These are phyloP conservation scores for Orbilia oligospora DNA, from an alignment of 2,329 filamentous ascomycete genomes.

Conservation along the genomic window DNA sequence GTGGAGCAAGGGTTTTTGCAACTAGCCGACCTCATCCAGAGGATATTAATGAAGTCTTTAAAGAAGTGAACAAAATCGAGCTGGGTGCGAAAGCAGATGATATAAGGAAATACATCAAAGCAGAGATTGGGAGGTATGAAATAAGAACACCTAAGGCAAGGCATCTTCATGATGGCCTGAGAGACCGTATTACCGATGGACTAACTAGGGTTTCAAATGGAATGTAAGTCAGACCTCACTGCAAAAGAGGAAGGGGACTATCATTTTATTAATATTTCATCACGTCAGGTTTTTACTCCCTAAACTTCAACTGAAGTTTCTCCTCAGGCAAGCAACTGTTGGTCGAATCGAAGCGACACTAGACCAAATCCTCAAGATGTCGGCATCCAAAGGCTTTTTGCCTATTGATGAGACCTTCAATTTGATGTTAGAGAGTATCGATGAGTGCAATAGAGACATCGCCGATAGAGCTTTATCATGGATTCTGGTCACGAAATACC, in stretches of 20 bases:
- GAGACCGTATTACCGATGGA: not conserved
- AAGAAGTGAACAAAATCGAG: slow-evolving; percentile 10
- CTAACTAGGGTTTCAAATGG: slow-evolving; percentile 15
- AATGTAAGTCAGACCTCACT: slow-evolving; percentile 10
- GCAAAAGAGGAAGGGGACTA: not conserved
- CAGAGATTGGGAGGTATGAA: slow-evolving; percentile 2
- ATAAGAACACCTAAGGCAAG: not conserved
- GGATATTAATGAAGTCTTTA: slow-evolving; percentile 14
- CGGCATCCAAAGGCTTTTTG: slow-evolving; percentile 11
- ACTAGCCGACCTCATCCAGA: slow-evolving; percentile 22
- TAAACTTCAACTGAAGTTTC: slow-evolving; percentile 14
- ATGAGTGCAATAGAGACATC: slow-evolving; percentile 18
- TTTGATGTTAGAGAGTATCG: slow-evolving; percentile 19
- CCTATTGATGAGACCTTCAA: slow-evolving; percentile 26
- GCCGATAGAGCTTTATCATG: slow-evolving; percentile 11
- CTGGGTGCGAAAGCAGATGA: not conserved
- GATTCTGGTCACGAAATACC: not conserved
- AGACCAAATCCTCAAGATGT: slow-evolving; percentile 7
- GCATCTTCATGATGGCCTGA: not conserved
- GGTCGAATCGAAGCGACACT: not conserved
- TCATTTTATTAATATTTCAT: no score
- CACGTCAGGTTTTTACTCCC: slow-evolving; percentile 12
- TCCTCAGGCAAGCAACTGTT: slow-evolving; percentile 4
- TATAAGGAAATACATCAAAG: slow-evolving; percentile 9
- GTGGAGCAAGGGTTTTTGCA: not conserved